These are phyloP conservation scores for Boletus eberwhitei DNA, from an alignment of 768 basidiomycete genomes.

Conservation along the genomic window DNA sequence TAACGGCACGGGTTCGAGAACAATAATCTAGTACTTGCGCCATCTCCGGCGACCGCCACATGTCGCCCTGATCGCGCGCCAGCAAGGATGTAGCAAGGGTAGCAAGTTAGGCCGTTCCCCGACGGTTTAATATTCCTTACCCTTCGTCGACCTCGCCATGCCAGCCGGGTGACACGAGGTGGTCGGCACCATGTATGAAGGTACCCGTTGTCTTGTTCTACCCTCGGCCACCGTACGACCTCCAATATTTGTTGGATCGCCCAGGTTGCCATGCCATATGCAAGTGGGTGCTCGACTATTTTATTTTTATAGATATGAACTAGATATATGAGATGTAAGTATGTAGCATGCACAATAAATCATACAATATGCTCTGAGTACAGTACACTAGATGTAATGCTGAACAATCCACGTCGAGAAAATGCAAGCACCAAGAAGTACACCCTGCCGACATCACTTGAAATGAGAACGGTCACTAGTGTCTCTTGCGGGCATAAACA, in stretches of 20 bases:
- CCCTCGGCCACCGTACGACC: background rate
- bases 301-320: constrained; percentile 5
- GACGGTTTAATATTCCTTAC: background rate
- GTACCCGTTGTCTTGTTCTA: background rate
- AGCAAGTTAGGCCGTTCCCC: too few relatives aligned
- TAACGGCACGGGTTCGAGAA: background rate
- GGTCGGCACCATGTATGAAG: background rate
- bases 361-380: constrained; percentile 20
- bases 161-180: too few relatives aligned
- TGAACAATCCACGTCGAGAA: constrained; percentile 7
- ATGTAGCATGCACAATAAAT: constrained; percentile 12
- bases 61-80: background rate
- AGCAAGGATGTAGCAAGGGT: background rate
- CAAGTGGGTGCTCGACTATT: background rate
- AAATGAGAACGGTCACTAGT: constrained; percentile 11
- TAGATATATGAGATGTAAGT: constrained; percentile 1
- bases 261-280: background rate
- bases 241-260: too few relatives aligned
- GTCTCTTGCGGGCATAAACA: constrained; percentile 49
- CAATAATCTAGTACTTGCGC: background rate
- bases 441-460: background rate
- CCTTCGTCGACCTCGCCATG: background rate
- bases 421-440: background rate
- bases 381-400: constrained; percentile 21
- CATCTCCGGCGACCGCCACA: background rate